phyloP scores from a whole-genome alignment of 331 rosid genomes.

The Malus hybrid region DNA sequence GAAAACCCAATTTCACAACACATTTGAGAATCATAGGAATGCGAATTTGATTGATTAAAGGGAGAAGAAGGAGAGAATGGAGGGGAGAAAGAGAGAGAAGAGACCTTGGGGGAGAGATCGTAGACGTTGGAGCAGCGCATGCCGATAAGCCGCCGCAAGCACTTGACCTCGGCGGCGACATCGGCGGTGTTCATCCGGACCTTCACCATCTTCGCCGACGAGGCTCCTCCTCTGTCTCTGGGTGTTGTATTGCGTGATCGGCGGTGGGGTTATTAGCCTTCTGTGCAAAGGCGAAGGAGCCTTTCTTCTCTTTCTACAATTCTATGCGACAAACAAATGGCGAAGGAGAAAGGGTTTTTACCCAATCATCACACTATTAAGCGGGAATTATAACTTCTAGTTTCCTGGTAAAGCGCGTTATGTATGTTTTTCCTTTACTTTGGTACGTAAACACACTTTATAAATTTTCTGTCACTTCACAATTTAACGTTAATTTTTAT shows the following conservation, averaged over 20 bases:
- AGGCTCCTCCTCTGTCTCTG: not conserved
- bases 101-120: slow-evolving; percentile 91
- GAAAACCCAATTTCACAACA: not conserved
- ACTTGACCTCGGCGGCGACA: slow-evolving; percentile 97
- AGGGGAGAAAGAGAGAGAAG: too few species aligned
- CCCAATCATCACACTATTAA: too few species aligned
- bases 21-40: not conserved
- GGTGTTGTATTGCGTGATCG: not conserved
- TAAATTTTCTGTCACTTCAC: rapidly evolving
- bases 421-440: not conserved
- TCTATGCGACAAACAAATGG: not conserved
- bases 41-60: not conserved
- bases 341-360: not conserved
- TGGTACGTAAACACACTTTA: too few species aligned
- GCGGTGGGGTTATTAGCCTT: not conserved
- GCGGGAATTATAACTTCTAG: not conserved
- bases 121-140: slow-evolving; percentile 98
- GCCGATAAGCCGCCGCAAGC: slow-evolving; percentile 75
- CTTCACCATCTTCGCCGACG: slow-evolving; percentile 67
- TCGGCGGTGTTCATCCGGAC: slow-evolving; percentile 99
- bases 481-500: too few species aligned
- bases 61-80: not conserved
- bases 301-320: not conserved
- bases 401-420: not conserved
- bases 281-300: not conserved